Evolutionary conservation across 441 rosid species (phyloP).

Genomic region (Biscutella laevigata): DNA sequence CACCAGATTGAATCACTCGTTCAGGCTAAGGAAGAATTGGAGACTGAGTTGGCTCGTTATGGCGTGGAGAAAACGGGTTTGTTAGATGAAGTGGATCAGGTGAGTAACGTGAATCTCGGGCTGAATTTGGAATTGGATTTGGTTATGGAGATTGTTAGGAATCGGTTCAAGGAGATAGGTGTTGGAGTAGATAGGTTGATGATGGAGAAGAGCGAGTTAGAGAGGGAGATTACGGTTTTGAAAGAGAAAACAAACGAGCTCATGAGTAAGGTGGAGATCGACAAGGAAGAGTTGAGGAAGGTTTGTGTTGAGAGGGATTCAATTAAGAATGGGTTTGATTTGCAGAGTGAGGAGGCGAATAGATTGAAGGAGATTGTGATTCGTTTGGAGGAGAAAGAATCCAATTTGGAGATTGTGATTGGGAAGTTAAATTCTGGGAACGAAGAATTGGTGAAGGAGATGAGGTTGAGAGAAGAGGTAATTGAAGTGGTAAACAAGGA

Average conservation of each 20-base stretch:
- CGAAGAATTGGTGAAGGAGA: conserved; percentile 26
- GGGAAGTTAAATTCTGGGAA: conserved; percentile 28
- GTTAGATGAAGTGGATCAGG: conserved; percentile 28
- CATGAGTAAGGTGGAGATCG: background rate
- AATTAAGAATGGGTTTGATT: background rate
- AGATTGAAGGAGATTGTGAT: conserved; percentile 8
- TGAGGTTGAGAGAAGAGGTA: conserved; percentile 27
- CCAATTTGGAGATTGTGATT: conserved; percentile 18
- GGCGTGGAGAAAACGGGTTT: conserved; percentile 25
- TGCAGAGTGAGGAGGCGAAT: background rate
- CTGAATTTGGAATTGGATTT: conserved; percentile 39
- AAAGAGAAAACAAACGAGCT: conserved; percentile 27
- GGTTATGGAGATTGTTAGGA: conserved; percentile 31
- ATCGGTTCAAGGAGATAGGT: conserved; percentile 34
- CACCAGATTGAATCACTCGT: conserved; percentile 40
- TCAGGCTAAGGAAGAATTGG: conserved; percentile 31
- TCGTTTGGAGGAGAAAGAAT: conserved; percentile 5
- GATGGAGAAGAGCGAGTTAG: conserved; percentile 33
- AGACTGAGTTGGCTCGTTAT: conserved; percentile 31
- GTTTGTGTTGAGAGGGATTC: conserved; percentile 15
- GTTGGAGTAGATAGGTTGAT: conserved; percentile 23
- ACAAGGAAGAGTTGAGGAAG: background rate
- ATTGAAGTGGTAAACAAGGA: conserved; percentile 30
- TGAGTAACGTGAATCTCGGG: conserved; percentile 29
- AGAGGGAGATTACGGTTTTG: conserved; percentile 30